phyloP scores from a whole-genome alignment of 306 rosid genomes.

The Medicago arabica region DNA sequence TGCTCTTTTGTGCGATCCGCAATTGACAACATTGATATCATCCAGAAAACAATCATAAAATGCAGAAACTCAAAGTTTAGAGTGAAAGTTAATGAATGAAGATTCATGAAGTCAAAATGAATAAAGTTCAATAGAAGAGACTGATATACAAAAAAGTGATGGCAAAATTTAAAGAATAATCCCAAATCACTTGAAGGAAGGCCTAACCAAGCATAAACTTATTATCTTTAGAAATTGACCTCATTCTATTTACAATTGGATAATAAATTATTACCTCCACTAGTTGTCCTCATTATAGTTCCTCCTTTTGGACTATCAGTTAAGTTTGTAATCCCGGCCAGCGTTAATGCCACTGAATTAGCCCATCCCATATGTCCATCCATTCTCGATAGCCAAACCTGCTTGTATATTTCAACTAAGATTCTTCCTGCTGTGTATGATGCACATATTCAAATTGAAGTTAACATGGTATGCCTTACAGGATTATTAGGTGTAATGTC shows the following conservation, averaged over 20 bases:
- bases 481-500: constrained; percentile 73
- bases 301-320: constrained; percentile 79
- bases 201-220: not conserved
- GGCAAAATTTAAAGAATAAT: not conserved
- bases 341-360: constrained; percentile 67
- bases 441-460: constrained; percentile 29
- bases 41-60: not conserved
- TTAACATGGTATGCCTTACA: constrained; percentile 55
- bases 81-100: not conserved
- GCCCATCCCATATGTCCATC: constrained; percentile 94
- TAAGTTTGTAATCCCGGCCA: constrained; percentile 66
- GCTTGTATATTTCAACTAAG: constrained; percentile 38
- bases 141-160: constrained; percentile 10
- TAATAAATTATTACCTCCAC: constrained; percentile 60
- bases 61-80: constrained; percentile 12
- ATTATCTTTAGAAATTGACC: not conserved
- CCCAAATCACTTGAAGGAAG: constrained; percentile 11
- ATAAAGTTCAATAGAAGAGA: not conserved
- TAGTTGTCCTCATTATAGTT: constrained; percentile 59
- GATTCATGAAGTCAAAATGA: constrained; percentile 13
- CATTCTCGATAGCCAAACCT: constrained; percentile 83
- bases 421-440: constrained; percentile 27
- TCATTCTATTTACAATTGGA: not conserved
- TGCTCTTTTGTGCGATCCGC: too few species aligned
- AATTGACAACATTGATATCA: not conserved